Evolutionary conservation across 225 moss, liverwort and hornwort genomes (phyloP), one percentile per base, ranked within the genome.

Genomic region (Bryoerythrophyllum caledonicum): DNA sequence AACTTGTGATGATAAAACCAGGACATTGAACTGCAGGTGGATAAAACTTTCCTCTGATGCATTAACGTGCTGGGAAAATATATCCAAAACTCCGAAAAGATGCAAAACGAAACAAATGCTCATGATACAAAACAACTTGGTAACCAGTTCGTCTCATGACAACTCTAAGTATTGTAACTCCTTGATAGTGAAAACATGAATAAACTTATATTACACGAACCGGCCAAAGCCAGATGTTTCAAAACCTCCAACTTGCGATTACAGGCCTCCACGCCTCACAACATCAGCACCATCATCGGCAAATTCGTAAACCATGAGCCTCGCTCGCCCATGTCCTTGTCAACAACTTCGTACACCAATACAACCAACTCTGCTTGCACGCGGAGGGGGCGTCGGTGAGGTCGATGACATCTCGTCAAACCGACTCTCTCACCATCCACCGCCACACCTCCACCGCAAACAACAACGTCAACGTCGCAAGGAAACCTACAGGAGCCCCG

Each of bases 351-450:
- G 8, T 30, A 63, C 48, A 49, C n/a, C n/a, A 13, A 7, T 4
- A 44, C 59, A 68, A 35, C 35, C 26, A 73, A 83, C 80, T 76
- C 83, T 0, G 17, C 68, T 68, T 44, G 52, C 1, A 53, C 38
- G 20, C 24, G 62, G 79, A 60, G 58, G 65, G 62, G 82, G 71
- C 74, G 34, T 52, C 28, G 4, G 65, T 59, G 74, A 53, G 82
- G 78, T 82, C 71, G 71, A 60, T 66, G 51, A 74, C 64, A 60
- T 64, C 5, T 19, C 2, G 68, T 74, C 78, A 3, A 70, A 75
- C 65, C 78, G 52, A 78, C 82, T 59, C 78, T 20, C 65, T 17
- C 82, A 79, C 74, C 38, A 3, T 32, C 65, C 71, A 40, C 65
- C 74, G 57, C 74, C 35, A 17, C 17, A 12, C 54, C 65, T 75